A percentile compares a stretch with the other conserved stretches of the same genome.
phyloP scores from a whole-genome alignment of 768 basidiomycete species.

The Pulveroboletus sp. region DNA sequence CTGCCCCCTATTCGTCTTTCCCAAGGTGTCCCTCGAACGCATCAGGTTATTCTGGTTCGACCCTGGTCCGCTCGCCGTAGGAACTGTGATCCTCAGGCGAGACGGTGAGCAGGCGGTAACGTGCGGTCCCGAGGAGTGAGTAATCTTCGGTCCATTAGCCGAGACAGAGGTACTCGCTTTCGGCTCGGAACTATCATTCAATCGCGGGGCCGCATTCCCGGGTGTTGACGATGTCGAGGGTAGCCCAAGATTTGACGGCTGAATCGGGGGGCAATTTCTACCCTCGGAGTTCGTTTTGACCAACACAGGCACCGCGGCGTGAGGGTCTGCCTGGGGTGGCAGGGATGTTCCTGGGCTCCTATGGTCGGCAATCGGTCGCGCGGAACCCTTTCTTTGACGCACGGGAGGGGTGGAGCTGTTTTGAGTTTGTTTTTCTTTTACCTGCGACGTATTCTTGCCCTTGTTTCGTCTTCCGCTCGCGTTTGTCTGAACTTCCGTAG shows the following conservation, averaged over 20 bases:
- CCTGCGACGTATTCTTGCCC: neutral
- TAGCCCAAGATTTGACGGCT: constrained; percentile 14
- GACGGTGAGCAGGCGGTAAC: neutral
- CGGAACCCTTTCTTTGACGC: neutral
- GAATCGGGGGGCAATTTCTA: constrained; percentile 1
- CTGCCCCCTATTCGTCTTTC: neutral
- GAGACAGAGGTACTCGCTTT: neutral
- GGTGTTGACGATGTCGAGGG: neutral
- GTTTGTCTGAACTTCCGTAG: neutral
- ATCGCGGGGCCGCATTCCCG: neutral
- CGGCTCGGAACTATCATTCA: neutral
- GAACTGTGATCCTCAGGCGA: constrained; percentile 4
- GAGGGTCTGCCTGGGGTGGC: neutral
- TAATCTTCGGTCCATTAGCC: neutral
- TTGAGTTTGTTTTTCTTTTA: neutral
- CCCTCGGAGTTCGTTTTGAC: neutral
- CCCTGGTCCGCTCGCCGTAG: neutral
- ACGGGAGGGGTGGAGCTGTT: neutral
- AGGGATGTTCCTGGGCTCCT: neutral
- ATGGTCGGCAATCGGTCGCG: neutral
- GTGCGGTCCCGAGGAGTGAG: neutral
- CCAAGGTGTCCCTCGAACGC: neutral
- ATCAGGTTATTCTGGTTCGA: neutral
- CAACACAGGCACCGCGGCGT: neutral
- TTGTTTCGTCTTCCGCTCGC: neutral